Evolutionary conservation across 1,284 basidiomycete species (phyloP), one percentile per base, ranked within the genome.

Genomic region (Agaricales sp.): DNA sequence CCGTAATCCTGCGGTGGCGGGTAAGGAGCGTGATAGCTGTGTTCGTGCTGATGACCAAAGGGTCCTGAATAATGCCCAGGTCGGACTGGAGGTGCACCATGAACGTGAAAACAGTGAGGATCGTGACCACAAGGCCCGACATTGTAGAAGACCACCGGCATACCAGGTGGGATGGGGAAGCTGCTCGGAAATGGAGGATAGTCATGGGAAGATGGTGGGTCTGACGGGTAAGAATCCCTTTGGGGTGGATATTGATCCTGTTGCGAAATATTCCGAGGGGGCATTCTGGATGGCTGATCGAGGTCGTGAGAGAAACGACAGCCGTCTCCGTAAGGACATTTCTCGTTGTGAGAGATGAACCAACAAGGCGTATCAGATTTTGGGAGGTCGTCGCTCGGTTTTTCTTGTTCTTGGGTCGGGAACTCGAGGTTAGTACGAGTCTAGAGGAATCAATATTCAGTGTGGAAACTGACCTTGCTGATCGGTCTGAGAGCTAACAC

Each of bases 21-120:
- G n/a, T n/a, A n/a, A n/a, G n/a, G n/a, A 35, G 11, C 30, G n/a
- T n/a, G 30, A 35, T 35, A 8, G n/a, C 30, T n/a, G 30, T 35
- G n/a, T 8, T n/a, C 30, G 16, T 41, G n/a, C 6, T 16, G 6
- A 20, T 41, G 8, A 41, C 39, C 39, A 41, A n/a, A 20, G 4
- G 39, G 19, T 20, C n/a, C 13, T 8, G 16, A 4, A 20, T 41
- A 41, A 4, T 20, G 13, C 19, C 39, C 39, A 41, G 19, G 39
- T 16, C 8, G 39, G 4, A 20, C n/a, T 11, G 39, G 39, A 4
- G 39, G 39, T 18, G 39, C 13, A 8, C n/a, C 39, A 41, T 41
- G 39, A 6, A 41, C 39, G 19, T 41, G 39, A 41, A 41, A 41
- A 41, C 39, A 41, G 39, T 41, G 39, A 41, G 39, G 39, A 41